Evolutionary conservation across 2,329 filamentous ascomycete species (phyloP), one percentile per base, ranked within the genome.

Genomic region (Venturia aucupariae): DNA sequence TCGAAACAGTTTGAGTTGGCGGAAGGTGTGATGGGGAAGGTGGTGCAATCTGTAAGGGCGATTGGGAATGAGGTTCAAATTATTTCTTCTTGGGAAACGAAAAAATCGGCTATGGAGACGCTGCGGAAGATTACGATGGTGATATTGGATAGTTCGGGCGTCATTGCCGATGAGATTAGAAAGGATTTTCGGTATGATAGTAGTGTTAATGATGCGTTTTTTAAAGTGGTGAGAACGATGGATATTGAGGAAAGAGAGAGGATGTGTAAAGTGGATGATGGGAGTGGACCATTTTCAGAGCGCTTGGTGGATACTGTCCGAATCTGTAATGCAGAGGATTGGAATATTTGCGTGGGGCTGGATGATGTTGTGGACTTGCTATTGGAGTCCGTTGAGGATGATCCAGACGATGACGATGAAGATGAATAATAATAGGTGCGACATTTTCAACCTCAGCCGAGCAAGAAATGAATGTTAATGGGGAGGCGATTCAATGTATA

Each of bases 181-280:
- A 35, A 57, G 19, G 51, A 57, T 10, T 57, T 57, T 57, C 27
- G 19, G 19, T 35, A 57, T 35, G 51, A 57, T 35, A n/a, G 15
- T 8, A 35, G 51, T 57, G 15, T 57, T n/a, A 35, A 57, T 6
- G 17, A 35, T 35, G 51, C 51, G 4, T 57, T 57, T 35, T n/a
- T 57, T 27, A 32, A 57, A 10, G 51, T 57, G 51, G 27, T 11
- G 17, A 5, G 19, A 11, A 35, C 51, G 30, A 57, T 57, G 51
- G 30, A 10, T 35, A 8, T 17, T 19, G 51, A 35, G 19, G 51
- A 57, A 22, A 17, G 51, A 35, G 51, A 27, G 51, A 57, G 51
- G 51, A 57, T 57, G 51, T 57, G 51, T 22, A 8, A n/a, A 11
- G 24, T 57, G 27, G 51, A 57, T 57, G 51, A 57, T 57, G 51